Evolutionary conservation across 768 basidiomycete genomes (phyloP).

Genomic region (Postia placenta): DNA sequence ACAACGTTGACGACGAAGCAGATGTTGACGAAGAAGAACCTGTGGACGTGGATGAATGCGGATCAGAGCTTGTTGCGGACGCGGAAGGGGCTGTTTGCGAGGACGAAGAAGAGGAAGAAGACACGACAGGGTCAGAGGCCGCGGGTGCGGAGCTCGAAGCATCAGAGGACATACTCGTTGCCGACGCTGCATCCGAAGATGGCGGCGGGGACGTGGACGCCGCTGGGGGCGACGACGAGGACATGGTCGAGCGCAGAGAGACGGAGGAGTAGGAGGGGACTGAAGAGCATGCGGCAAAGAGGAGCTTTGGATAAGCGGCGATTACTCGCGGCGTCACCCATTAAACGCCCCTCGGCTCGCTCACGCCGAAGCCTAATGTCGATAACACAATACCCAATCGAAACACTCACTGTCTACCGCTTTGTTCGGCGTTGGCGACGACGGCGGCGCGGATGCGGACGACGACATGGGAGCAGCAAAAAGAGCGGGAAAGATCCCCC

Average conservation of each 20-base stretch:
- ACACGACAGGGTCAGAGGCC: conserved; percentile 3
- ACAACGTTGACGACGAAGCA: conserved; percentile 1
- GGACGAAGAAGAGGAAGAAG: not conserved
- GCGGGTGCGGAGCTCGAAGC: conserved; percentile 2
- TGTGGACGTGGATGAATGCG: conserved; percentile 5
- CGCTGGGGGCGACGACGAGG: conserved; percentile 5
- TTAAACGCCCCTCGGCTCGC: not conserved
- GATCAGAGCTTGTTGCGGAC: not conserved
- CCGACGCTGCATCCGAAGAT: not conserved
- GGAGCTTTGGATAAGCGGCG: not conserved
- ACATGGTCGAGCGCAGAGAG: not conserved
- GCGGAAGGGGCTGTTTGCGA: not conserved
- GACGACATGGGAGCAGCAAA: no score
- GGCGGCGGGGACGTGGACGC: conserved; percentile 3
- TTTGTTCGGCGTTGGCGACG: no score
- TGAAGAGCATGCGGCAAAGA: not conserved
- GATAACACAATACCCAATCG: not conserved
- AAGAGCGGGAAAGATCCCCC: no score
- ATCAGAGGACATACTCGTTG: conserved; percentile 11
- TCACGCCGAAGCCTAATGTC: not conserved
- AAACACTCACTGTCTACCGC: not conserved
- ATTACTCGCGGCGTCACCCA: not conserved
- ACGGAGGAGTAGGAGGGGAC: conserved; percentile 2
- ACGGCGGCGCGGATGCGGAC: no score
- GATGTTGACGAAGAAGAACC: conserved; percentile 4